Evolutionary conservation across 2,329 filamentous ascomycete genomes (phyloP).

Genomic region (Apiospora koreana): DNA sequence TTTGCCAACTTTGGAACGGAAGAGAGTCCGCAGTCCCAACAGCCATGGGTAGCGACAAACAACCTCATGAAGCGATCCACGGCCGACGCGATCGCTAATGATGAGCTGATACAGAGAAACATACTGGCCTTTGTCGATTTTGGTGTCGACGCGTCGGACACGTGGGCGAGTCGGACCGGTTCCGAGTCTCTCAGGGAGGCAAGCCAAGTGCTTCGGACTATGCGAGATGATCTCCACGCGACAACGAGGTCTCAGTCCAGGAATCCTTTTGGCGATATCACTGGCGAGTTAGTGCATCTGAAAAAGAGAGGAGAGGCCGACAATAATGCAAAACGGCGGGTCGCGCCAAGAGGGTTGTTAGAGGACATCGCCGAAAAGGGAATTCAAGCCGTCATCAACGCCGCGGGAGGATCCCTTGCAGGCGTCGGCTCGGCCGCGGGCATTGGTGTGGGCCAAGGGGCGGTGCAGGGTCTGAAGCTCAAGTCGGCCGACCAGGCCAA

Average conservation of each 20-base stretch:
- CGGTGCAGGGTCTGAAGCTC: conserved; percentile 24
- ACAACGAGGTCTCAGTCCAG: neutral
- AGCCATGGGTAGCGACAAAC: neutral
- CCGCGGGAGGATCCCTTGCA: conserved; percentile 10
- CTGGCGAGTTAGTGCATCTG: neutral
- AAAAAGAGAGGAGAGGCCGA: neutral
- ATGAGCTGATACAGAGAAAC: neutral
- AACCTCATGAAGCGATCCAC: conserved; percentile 10
- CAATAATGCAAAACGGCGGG: neutral
- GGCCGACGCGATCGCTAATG: neutral
- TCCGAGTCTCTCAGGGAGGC: neutral
- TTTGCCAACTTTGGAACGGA: neutral
- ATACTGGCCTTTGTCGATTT: conserved; percentile 1
- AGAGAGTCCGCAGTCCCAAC: too few species aligned
- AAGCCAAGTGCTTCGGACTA: neutral
- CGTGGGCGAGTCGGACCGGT: neutral
- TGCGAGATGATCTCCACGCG: neutral
- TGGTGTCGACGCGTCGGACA: neutral
- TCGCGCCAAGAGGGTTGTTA: neutral
- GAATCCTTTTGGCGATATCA: neutral
- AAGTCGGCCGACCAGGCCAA: conserved; percentile 18
- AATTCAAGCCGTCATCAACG: conserved; percentile 2
- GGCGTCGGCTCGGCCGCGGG: conserved; percentile 21
- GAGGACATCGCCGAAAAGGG: neutral
- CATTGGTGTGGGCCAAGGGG: conserved; percentile 22